Conservation (phyloP, 2,329 filamentous ascomycete genomes). For the Penicillium janthinellum region DNA sequence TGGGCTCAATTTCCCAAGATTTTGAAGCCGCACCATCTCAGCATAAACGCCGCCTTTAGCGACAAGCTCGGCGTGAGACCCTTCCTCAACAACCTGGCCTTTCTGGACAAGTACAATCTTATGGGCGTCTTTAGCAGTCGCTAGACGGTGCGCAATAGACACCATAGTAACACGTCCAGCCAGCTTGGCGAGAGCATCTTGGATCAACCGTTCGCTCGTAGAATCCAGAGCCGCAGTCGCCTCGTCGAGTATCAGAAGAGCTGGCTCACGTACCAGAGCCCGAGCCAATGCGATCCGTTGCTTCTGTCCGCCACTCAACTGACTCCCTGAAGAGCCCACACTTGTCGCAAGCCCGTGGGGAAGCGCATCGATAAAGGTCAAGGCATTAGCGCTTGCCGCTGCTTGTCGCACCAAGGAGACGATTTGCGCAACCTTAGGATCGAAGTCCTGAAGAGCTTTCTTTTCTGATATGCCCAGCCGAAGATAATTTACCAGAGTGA, state of each 20-base stretch:
- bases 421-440: conserved; percentile 28
- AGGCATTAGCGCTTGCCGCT: conserved; percentile 12
- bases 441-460: conserved; percentile 26
- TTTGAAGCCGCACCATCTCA: conserved; percentile 53
- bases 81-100: conserved; percentile 38
- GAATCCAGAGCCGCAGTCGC: conserved; percentile 43
- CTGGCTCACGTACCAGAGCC: conserved; percentile 81
- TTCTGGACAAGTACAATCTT: conserved; percentile 42
- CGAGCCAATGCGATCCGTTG: conserved; percentile 88
- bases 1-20: conserved; percentile 29
- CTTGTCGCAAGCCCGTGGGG: conserved; percentile 15
- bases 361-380: conserved; percentile 16
- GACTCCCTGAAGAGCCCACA: conserved; percentile 25
- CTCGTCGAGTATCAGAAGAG: conserved; percentile 61
- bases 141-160: conserved; percentile 41
- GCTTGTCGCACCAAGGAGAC: conserved; percentile 13
- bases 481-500: conserved; percentile 29
- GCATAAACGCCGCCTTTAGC: conserved; percentile 48
- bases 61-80: conserved; percentile 37
- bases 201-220: conserved; percentile 38
- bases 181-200: conserved; percentile 34
- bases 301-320: conserved; percentile 69
- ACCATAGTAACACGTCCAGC: conserved; percentile 36
- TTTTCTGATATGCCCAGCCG: conserved; percentile 27
- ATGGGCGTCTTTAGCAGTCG: conserved; percentile 40